Base-by-base conservation (phyloP, 768 basidiomycete genomes). In the Naganishia kalamii region DNA sequence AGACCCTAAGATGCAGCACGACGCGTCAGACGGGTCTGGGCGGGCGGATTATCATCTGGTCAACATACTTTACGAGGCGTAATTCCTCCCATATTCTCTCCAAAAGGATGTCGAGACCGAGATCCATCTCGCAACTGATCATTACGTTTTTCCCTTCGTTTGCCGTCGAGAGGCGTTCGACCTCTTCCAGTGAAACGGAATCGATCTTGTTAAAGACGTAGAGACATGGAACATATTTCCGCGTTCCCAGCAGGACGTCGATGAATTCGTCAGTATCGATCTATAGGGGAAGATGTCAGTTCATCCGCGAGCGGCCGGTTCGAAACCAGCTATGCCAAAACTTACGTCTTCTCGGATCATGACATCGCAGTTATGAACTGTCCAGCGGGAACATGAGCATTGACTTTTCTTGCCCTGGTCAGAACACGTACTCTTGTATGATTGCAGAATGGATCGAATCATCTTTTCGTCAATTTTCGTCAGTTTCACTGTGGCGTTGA, bases 121-220 rank as follows among this genome's bases (percentile, higher is more conserved):
- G 81, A 74, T 86, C 87, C 84, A 96, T 83, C 79, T 98, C 93
- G 77, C 93, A 97, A 71, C 90, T 92, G 75, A 98, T 98, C 41
- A 97, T 92, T n/a, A 94, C 84, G 0, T 90, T 87, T 73, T 88
- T 83, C 13, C 88, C 87, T 70, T 88, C 84, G 47, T 87, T 75
- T 65, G 74, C 69, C 25, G 65, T 43, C 21, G 76, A 72, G 70
- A 75, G 71, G 7, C 49, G 23, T 65, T 77, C 74, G 29, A 74
- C 51, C 29, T 74, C 77, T 65, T 81, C 80, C 68, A 81, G 74
- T 8, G 79, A 79, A 25, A 80, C 78, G 5, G 78, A 84, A 72
- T 97, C 93, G 66, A 96, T 85, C 80, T 99, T 99, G 83, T 99
- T 99, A 80, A 94, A 94, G 8, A 93, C 92, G 68, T 77, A 97